A percentile compares a stretch with the other conserved stretches of the same genome.
Conservation (phyloP, 257 asterid genomes). For the Salvia miltiorrhiza region DNA sequence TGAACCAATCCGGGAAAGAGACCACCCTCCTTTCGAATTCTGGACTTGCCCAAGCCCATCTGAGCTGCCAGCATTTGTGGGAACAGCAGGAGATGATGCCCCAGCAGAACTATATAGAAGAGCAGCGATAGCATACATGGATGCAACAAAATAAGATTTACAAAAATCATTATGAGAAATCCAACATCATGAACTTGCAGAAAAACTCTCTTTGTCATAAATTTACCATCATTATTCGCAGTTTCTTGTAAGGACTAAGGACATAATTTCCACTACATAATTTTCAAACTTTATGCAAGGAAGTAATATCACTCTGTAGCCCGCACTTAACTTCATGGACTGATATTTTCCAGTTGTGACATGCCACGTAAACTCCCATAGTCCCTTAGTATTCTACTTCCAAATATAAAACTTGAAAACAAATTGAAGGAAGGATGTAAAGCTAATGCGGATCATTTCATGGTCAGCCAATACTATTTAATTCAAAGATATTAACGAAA, state of each 20-base stretch:
- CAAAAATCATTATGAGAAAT: slow-evolving; percentile 4
- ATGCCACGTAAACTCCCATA: background rate
- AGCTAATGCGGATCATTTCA: background rate
- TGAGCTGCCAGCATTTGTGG: slow-evolving; percentile 77
- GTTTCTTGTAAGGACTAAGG: too few species aligned
- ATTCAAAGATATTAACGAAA: slow-evolving; percentile 2
- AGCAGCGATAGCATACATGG: background rate
- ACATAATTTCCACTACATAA: background rate
- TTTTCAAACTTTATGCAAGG: background rate
- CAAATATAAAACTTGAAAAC: slow-evolving; percentile 19
- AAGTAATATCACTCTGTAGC: background rate
- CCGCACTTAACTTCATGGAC: background rate
- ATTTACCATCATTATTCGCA: slow-evolving; percentile 3
- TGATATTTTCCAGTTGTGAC: background rate
- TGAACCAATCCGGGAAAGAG: slow-evolving; percentile 75
- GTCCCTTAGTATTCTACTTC: background rate
- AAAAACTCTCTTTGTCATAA: slow-evolving; percentile 1
- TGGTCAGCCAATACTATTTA: background rate
- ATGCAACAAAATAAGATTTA: background rate
- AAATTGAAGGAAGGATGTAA: slow-evolving; percentile 5
- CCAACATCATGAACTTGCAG: slow-evolving; percentile 15
- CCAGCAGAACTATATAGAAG: slow-evolving; percentile 75
- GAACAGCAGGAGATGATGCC: slow-evolving; percentile 95
- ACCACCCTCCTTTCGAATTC: slow-evolving; percentile 80
- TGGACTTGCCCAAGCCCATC: slow-evolving; percentile 80